Base-by-base conservation (phyloP, 2,329 filamentous ascomycete genomes). In the Paraphoma chrysanthemicola region DNA sequence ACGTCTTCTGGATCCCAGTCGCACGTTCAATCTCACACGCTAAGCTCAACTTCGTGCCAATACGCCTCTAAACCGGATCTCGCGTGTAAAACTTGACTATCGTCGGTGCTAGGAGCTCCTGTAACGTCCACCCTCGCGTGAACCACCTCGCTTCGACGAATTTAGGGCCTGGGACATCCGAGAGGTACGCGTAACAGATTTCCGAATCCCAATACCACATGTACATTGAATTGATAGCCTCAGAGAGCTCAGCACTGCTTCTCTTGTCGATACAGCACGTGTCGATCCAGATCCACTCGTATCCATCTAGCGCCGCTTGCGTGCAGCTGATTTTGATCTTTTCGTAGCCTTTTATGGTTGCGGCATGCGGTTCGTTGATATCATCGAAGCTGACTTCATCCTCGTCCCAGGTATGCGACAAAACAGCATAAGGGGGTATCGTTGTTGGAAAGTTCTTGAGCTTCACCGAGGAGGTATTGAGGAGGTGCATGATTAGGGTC, bases 221-320 rank as follows among this genome's bases (percentile, higher is more conserved):
- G 30, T 44, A 54, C 52, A 54, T 54, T 6, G 52, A 54, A 33
- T 48, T 48, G 10, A 48, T 48, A 14, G 46, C 46, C 18, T 48
- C 46, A 12, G 46, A 29, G 7, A 48, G 46, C 39, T 54, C 52
- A 6, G 46, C 39, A n/a, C 17, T 42, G n/a, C 17, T 42, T 16
- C 45, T 44, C 33, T 54, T 54, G 30, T 54, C 46, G 31, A 54
- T 54, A 30, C 52, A 54, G 41, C 52, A 54, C 23, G 44, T 57
- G 45, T 53, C 51, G n/a, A 53, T 29, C 51, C 51, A 53, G 11
- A 53, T 18, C 23, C 48, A 48, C 6, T 33, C 3, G 2, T 38
- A 42, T 12, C 33, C 44, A 14, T 48, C 33, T 2, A n/a, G 11
- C n/a, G 16, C 33, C 10, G 51, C 51, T 14, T 54, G 45, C 33